These are phyloP conservation scores for Boletellus sp. DNA, from an alignment of 768 basidiomycete genomes.

Conservation along the genomic window DNA sequence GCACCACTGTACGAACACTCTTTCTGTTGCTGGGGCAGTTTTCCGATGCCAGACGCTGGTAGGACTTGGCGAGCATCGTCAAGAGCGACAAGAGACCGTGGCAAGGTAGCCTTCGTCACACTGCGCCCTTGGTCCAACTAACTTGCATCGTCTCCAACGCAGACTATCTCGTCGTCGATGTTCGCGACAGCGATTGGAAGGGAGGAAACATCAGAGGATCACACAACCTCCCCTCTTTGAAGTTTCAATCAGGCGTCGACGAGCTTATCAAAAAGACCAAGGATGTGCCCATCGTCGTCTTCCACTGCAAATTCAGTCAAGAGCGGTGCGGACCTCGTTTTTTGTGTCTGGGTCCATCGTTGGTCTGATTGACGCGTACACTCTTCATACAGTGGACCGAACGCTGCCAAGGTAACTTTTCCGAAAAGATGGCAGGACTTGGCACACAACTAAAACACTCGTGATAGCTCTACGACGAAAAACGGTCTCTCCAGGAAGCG, in stretches of 20 bases:
- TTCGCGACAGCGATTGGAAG: constrained; percentile 75
- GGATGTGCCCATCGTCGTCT: constrained; percentile 60
- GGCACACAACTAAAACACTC: constrained; percentile 4
- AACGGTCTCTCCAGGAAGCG: constrained; percentile 42
- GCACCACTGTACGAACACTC: constrained; percentile 15
- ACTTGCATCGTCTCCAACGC: neutral
- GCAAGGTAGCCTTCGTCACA: constrained; percentile 29
- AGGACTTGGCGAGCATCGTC: constrained; percentile 71
- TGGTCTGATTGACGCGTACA: constrained; percentile 8
- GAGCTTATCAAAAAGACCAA: constrained; percentile 57
- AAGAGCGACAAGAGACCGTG: constrained; percentile 57
- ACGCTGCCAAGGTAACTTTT: constrained; percentile 62
- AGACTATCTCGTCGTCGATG: constrained; percentile 78
- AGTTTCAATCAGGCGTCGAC: constrained; percentile 56
- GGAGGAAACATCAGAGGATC: constrained; percentile 77
- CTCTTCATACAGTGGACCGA: constrained; percentile 61
- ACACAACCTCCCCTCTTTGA: constrained; percentile 57
- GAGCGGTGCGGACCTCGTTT: constrained; percentile 50
- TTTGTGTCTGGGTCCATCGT: neutral
- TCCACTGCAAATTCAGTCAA: constrained; percentile 79
- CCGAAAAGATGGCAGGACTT: neutral
- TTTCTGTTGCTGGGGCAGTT: constrained; percentile 3
- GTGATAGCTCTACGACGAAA: constrained; percentile 63
- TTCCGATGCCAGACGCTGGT: constrained; percentile 12
- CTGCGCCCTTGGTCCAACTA: neutral